phyloP scores from a whole-genome alignment of 164 flowering plant genomes.

The Platanus orientalis region DNA sequence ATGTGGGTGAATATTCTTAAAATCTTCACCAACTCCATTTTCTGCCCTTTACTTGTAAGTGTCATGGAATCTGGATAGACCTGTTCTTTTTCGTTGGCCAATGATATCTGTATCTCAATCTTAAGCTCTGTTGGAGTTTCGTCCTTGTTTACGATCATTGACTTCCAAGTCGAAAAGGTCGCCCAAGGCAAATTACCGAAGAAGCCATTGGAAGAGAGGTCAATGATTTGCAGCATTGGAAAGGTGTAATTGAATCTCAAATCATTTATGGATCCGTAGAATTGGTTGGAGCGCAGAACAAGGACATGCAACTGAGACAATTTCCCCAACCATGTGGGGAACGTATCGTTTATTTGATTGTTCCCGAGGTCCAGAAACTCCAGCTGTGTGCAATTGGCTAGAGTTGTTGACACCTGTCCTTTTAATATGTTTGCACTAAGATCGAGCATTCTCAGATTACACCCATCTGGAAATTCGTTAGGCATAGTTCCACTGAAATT shows the following conservation, averaged over 20 bases:
- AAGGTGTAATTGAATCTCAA: not conserved
- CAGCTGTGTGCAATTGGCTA: slow-evolving; percentile 41
- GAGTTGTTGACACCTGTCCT: slow-evolving; percentile 51
- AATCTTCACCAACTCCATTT: slow-evolving; percentile 24
- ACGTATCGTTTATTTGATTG: slow-evolving; percentile 38
- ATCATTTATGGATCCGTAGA: slow-evolving; percentile 33
- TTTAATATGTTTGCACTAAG: slow-evolving; percentile 39
- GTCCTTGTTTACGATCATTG: slow-evolving; percentile 19
- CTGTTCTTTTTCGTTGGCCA: no score
- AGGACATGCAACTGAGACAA: slow-evolving; percentile 42
- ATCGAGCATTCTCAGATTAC: slow-evolving; percentile 37
- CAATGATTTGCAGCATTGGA: slow-evolving; percentile 46
- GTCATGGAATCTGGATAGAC: slow-evolving; percentile 35
- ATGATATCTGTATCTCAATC: no score
- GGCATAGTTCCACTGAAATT: slow-evolving; percentile 51
- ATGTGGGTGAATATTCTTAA: slow-evolving; percentile 30
- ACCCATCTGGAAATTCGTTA: slow-evolving; percentile 10
- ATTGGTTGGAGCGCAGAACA: slow-evolving; percentile 44
- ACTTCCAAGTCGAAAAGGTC: slow-evolving; percentile 31
- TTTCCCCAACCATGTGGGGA: slow-evolving; percentile 43
- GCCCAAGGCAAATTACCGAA: slow-evolving; percentile 25
- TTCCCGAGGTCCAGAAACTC: slow-evolving; percentile 57
- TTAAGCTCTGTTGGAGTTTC: not conserved
- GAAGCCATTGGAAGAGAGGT: slow-evolving; percentile 43
- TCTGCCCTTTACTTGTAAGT: slow-evolving; percentile 40